A percentile compares a stretch with the other conserved stretches of the same genome.
These are phyloP conservation scores for Xenoacremonium recifei DNA, from an alignment of 2,329 filamentous ascomycete genomes.

Conservation along the genomic window DNA sequence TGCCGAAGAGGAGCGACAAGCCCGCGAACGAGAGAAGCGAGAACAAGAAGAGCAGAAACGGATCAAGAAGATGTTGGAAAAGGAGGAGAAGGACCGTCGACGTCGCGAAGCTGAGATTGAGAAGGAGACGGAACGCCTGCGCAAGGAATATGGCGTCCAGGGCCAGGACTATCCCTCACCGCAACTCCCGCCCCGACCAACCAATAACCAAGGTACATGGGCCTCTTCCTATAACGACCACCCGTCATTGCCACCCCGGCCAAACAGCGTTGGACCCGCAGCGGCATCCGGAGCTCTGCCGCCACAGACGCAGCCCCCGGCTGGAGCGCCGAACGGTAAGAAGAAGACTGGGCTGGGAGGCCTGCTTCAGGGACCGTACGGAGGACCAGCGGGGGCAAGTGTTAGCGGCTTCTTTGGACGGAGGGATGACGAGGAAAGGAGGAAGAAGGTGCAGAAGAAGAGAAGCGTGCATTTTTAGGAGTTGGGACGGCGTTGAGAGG, in stretches of 20 bases:
- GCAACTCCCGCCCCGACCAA: slow-evolving; percentile 32
- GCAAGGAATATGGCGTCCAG: slow-evolving; percentile 63
- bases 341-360: slow-evolving; percentile 10
- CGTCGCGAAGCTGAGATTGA: slow-evolving; percentile 62
- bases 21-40: slow-evolving; percentile 53
- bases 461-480: slow-evolving; percentile 45
- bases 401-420: slow-evolving; percentile 44
- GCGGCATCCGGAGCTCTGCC: slow-evolving; percentile 18
- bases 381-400: slow-evolving; percentile 41
- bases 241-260: slow-evolving; percentile 40
- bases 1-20: slow-evolving; percentile 46
- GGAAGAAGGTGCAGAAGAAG: slow-evolving; percentile 47
- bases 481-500: slow-evolving; percentile 8
- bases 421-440: slow-evolving; percentile 35
- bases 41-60: slow-evolving; percentile 54
- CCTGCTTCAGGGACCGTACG: slow-evolving; percentile 31
- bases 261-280: slow-evolving; percentile 46
- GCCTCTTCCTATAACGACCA: slow-evolving; percentile 14
- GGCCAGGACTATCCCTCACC: slow-evolving; percentile 39
- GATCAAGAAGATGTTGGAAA: slow-evolving; percentile 64
- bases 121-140: slow-evolving; percentile 79
- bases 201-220: slow-evolving; percentile 16
- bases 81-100: slow-evolving; percentile 60
- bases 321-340: slow-evolving; percentile 22
- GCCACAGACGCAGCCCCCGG: slow-evolving; percentile 12